Base-by-base conservation (phyloP, 495 filamentous ascomycete species). In the Cryomyces minteri region DNA sequence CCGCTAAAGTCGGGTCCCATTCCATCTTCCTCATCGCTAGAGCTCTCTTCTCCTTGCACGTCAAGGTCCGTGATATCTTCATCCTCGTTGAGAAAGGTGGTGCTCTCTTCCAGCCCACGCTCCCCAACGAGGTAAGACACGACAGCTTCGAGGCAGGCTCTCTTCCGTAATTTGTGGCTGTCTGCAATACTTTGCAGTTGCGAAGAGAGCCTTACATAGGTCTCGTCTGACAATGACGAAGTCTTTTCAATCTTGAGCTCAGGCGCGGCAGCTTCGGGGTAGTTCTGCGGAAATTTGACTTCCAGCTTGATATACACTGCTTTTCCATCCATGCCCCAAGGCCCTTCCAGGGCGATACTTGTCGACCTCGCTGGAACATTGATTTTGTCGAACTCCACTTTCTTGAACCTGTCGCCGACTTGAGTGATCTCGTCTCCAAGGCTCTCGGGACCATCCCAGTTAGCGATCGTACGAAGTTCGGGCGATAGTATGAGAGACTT, bases 341-440 rank as follows among this genome's bases (percentile, higher is more conserved):
- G 88, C 0, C 88, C 86, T 58, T 82, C 80, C 36, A 94, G 67
- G 4, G 85, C 90, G 31, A 90, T 76, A 4, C 71, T 75, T 8
- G 80, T 67, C 10, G 71, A 77, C 31, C 88, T 71, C 37, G 79
- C 67, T 33, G 82, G 73, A 55, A 90, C 76, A 59, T 93, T 72
- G 38, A 93, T 82, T n/a, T 79, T 74, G 37, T 95, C 86, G 61
- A 88, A 92, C 41, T 66, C 74, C 34, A 94, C 82, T 57, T 92
- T 93, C 6, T 73, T 77, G 50, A 88, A 83, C 49, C 80, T 85
- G 31, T 76, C 76, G 44, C 80, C 82, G 30, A 93, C 84, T 18
- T 82, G 74, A 14, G 85, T 75, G 39, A 94, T 84, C 58, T 95
- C 88, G 50, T 92, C 86, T 42, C 84, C 83, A 29, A 94, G 65